Base-by-base conservation (phyloP, 495 filamentous ascomycete genomes). In the Sporormia fimetaria region DNA sequence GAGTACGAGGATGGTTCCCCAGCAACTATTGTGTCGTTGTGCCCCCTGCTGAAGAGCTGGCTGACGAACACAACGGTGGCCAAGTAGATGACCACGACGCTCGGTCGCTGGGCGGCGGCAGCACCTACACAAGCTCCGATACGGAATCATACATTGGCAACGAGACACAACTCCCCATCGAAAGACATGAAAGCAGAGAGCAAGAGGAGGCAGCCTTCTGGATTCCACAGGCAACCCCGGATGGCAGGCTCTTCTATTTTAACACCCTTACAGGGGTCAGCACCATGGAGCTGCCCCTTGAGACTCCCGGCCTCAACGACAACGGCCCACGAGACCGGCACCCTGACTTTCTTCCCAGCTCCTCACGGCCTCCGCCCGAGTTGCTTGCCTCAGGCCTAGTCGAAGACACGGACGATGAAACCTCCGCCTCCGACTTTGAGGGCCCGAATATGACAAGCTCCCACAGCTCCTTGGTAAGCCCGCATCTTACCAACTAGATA, bases 11-110 rank as follows among this genome's bases (percentile, higher is more conserved):
- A 40, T 98, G 90, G 90, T 98, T 98, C 64, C 90, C 90, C 6
- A 96, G 90, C 69, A 98, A 98, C 59, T 98, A 98, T 64, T 96
- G 90, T 63, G 73, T 79, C 38, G 73, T 90, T 27, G 81, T 95
- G 54, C 66, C 76, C 52, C 74, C 28, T 76, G 81, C 64, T 14
- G 45, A 50, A 20, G 43, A 49, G 39, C 24, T 58, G 28, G 51
- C 45, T 15, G 64, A 69, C 38, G 47, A 49, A 4, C 23, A 29
- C 6, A 44, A 49, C 27, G 54, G 54, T 11, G 67, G 66, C 31
- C 52, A 63, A 28, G 66, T 67, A 44, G 69, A 70, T 37, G 65
- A 61, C 17, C 42, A 49, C 11, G 51, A 54, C 21, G 46, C 40
- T 10, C 39, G 39, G 25, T 54, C 51, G 78, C 83, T 55, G 66